phyloP scores from a whole-genome alignment of 768 basidiomycete genomes.

The Panaeolus cyanescens region DNA sequence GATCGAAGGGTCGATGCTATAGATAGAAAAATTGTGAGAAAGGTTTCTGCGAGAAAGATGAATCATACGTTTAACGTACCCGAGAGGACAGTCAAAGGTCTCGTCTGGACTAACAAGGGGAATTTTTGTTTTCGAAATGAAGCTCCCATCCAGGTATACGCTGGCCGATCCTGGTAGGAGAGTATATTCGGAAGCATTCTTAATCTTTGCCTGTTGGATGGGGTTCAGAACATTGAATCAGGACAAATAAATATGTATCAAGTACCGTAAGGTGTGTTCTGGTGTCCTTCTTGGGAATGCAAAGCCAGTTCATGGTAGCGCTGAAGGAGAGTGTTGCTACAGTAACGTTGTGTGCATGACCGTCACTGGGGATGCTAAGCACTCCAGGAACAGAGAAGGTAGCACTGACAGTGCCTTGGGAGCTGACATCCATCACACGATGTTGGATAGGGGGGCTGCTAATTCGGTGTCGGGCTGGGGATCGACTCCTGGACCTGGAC shows the following conservation, averaged over 20 bases:
- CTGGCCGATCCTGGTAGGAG: slow-evolving; percentile 43
- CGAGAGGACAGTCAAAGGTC: slow-evolving; percentile 38
- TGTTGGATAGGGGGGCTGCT: slow-evolving; percentile 4
- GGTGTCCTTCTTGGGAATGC: slow-evolving; percentile 34
- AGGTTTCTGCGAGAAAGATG: background rate
- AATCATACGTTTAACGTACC: slow-evolving; percentile 28
- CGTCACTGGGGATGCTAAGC: slow-evolving; percentile 33
- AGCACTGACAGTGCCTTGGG: slow-evolving; percentile 30
- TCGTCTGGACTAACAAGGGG: slow-evolving; percentile 36
- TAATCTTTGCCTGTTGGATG: slow-evolving; percentile 36
- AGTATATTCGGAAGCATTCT: slow-evolving; percentile 49
- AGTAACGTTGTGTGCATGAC: slow-evolving; percentile 30
- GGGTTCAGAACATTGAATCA: background rate
- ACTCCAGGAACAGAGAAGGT: slow-evolving; percentile 34
- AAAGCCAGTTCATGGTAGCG: slow-evolving; percentile 36
- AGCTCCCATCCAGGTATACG: slow-evolving; percentile 51
- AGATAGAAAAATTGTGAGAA: background rate
- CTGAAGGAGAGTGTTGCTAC: slow-evolving; percentile 30
- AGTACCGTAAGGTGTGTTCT: slow-evolving; percentile 36
- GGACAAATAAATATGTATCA: background rate
- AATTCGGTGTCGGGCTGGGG: too few relatives aligned
- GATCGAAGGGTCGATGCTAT: slow-evolving; percentile 38
- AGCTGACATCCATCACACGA: slow-evolving; percentile 16
- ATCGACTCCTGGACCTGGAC: slow-evolving; percentile 7
- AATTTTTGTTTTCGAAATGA: slow-evolving; percentile 44